A percentile compares a stretch with the other conserved stretches of the same genome.
These are phyloP conservation scores for Claviceps spartinae DNA, from an alignment of 2,329 filamentous ascomycete species.

Conservation along the genomic window DNA sequence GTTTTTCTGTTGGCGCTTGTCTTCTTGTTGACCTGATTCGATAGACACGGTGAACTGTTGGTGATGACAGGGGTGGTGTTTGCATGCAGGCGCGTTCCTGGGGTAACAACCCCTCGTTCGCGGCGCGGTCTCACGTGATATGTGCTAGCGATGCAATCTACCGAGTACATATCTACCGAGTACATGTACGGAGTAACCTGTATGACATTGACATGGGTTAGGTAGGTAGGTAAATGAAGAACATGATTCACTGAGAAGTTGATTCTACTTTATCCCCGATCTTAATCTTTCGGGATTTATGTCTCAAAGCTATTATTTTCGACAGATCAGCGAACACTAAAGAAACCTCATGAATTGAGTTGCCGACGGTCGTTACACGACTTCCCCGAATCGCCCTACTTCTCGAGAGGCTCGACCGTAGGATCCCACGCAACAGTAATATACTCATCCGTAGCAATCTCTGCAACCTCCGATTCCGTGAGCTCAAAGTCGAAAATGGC, in stretches of 20 bases:
- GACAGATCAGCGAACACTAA: not conserved
- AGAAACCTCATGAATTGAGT: not conserved
- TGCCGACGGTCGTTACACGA: too few species aligned
- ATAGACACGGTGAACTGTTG: not conserved
- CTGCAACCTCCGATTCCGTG: conserved; percentile 36
- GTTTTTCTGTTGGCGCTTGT: not conserved
- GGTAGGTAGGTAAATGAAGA: not conserved
- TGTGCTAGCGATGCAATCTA: not conserved
- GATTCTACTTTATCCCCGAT: too few species aligned
- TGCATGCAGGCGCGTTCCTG: not conserved
- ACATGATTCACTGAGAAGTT: too few species aligned
- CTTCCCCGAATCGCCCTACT: conserved; percentile 10
- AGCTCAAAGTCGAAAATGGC: conserved; percentile 42
- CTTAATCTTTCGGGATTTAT: too few species aligned
- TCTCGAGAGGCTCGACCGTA: conserved; percentile 31
- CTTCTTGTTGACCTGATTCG: not conserved
- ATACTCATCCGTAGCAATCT: conserved; percentile 37
- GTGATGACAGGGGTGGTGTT: not conserved
- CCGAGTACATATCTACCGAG: too few species aligned
- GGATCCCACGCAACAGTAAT: conserved; percentile 45
- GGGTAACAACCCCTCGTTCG: not conserved
- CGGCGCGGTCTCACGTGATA: not conserved
- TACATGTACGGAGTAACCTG: too few species aligned
- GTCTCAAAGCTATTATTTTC: too few species aligned
- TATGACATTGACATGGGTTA: too few species aligned